phyloP scores from a whole-genome alignment of 2,329 filamentous ascomycete genomes.

The Penicillium sp. region DNA sequence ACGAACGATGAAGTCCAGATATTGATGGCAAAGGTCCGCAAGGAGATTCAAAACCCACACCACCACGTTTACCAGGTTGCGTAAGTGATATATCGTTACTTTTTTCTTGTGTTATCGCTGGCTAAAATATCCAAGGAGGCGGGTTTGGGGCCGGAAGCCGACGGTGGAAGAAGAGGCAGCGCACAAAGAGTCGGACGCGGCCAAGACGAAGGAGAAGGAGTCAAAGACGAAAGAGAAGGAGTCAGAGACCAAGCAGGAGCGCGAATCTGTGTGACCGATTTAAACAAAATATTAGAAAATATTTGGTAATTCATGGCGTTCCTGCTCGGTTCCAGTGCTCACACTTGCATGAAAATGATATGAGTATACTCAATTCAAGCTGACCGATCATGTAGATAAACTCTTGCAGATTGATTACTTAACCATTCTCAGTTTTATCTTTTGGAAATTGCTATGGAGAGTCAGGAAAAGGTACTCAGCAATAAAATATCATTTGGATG shows the following conservation, averaged over 20 bases:
- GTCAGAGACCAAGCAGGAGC: neutral
- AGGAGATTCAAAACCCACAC: neutral
- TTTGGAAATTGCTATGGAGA: too few species aligned
- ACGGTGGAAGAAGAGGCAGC: neutral
- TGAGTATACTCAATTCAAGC: too few species aligned
- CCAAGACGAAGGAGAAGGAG: neutral
- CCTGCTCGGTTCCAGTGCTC: too few species aligned
- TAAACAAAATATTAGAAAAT: too few species aligned
- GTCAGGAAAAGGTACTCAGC: too few species aligned
- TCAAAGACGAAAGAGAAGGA: neutral
- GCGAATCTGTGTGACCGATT: neutral
- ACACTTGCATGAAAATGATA: too few species aligned
- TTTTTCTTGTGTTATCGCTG: neutral
- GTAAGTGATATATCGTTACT: neutral
- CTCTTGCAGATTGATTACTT: too few species aligned
- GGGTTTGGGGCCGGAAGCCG: neutral
- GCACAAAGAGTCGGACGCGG: neutral
- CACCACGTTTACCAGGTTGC: neutral
- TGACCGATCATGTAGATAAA: too few species aligned
- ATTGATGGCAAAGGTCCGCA: slow-evolving; percentile 1
- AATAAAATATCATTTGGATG: too few species aligned
- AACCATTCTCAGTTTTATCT: too few species aligned
- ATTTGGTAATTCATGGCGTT: too few species aligned
- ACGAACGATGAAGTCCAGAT: slow-evolving; percentile 5
- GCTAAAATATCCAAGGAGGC: neutral